Percentiles rank a stretch among this genome's conserved stretches.
phyloP scores from a whole-genome alignment of 331 rosid species.

The Quercus lobata region DNA sequence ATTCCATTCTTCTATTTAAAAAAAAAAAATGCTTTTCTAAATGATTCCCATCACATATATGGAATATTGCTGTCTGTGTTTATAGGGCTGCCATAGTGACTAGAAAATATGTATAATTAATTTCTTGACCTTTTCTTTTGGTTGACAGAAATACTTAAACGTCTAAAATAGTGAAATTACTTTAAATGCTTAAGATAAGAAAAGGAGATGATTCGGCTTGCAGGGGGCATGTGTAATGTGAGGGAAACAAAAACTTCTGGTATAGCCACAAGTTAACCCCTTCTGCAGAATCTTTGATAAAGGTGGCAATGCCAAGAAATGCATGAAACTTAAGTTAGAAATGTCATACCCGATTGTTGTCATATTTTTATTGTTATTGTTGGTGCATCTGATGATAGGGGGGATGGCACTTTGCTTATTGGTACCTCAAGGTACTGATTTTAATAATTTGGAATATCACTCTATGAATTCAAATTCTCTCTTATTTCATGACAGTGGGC shows the following conservation, averaged over 20 bases:
- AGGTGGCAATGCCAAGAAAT: background rate
- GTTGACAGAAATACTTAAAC: background rate
- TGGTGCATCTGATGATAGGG: background rate
- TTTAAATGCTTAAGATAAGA: background rate
- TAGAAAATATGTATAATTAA: too few relatives aligned
- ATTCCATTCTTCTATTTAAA: too few relatives aligned
- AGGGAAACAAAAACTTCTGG: background rate
- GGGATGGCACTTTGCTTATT: background rate
- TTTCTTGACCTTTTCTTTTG: background rate
- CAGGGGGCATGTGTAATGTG: background rate
- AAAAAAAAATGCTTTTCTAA: too few relatives aligned
- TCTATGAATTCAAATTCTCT: slow-evolving; percentile 8
- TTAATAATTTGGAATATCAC: background rate
- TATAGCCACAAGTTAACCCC: background rate
- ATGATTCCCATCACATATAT: too few relatives aligned
- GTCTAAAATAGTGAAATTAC: background rate
- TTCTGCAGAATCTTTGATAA: background rate
- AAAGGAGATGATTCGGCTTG: background rate
- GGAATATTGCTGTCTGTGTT: too few relatives aligned
- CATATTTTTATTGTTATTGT: background rate
- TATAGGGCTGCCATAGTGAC: too few relatives aligned
- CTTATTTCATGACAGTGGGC: slow-evolving; percentile 36
- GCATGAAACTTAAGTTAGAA: background rate
- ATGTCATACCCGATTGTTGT: background rate
- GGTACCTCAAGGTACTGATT: background rate